A percentile compares a stretch with the other conserved stretches of the same genome.
phyloP scores from a whole-genome alignment of 2,329 filamentous ascomycete genomes.

The Cercospora janseana region DNA sequence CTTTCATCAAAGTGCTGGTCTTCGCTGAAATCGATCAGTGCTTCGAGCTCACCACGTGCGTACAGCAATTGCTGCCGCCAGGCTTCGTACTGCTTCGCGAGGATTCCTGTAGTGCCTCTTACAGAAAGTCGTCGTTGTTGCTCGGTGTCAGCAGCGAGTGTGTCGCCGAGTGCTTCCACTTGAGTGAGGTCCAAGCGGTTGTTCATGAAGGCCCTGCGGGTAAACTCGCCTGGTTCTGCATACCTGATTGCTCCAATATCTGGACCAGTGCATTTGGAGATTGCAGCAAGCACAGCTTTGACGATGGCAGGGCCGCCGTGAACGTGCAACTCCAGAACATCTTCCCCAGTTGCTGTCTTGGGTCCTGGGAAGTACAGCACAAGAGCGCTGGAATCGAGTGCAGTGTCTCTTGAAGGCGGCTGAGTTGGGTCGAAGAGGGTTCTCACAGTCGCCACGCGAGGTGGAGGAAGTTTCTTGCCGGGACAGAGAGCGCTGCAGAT shows the following conservation, averaged over 20 bases:
- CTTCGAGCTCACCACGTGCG: conserved; percentile 87
- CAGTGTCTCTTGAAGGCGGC: conserved; percentile 42
- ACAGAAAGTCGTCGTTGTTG: conserved; percentile 87
- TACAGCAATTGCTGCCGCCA: conserved; percentile 78
- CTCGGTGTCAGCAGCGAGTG: conserved; percentile 70
- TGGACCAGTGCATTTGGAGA: conserved; percentile 43
- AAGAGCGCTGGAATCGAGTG: conserved; percentile 75
- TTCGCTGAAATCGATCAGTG: conserved; percentile 93
- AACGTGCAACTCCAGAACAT: conserved; percentile 89
- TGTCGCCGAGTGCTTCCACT: conserved; percentile 64
- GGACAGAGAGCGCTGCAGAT: conserved; percentile 67
- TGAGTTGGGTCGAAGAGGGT: conserved; percentile 63
- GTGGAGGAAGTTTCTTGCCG: conserved; percentile 52
- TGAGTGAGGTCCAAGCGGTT: conserved; percentile 82
- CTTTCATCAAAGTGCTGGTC: conserved; percentile 96
- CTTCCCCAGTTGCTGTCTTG: conserved; percentile 84
- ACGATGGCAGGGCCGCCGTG: conserved; percentile 89
- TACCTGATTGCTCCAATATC: conserved; percentile 61
- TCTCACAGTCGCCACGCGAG: conserved; percentile 68
- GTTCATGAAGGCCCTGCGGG: conserved; percentile 85
- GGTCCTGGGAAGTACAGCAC: conserved; percentile 80
- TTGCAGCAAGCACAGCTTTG: conserved; percentile 76
- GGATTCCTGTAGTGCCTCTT: conserved; percentile 63
- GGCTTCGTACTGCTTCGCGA: conserved; percentile 73
- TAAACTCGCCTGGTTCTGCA: conserved; percentile 94